phyloP scores from a whole-genome alignment of 2,329 filamentous ascomycete species.

The Verticillium albo-atrum region DNA sequence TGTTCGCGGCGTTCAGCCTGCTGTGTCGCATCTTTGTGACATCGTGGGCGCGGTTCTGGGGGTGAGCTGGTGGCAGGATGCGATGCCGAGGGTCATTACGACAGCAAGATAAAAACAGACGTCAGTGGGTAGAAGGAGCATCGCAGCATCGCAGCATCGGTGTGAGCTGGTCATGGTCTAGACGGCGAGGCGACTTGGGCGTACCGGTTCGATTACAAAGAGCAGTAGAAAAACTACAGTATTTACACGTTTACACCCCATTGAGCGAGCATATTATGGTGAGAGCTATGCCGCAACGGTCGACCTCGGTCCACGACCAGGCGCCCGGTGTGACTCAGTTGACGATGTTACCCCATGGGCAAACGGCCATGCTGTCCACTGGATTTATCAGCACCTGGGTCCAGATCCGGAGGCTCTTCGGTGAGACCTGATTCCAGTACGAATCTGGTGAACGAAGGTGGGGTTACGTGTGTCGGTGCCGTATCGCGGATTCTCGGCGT shows the following conservation, averaged over 20 bases:
- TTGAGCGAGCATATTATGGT: too few relatives aligned
- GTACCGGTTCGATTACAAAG: neutral
- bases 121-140: neutral
- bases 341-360: neutral
- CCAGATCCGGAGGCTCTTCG: neutral
- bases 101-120: neutral
- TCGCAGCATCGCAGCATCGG: neutral
- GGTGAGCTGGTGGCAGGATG: neutral
- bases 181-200: neutral
- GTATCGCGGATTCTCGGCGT: neutral
- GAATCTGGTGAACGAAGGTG: neutral
- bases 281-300: too few relatives aligned
- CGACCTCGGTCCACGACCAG: too few relatives aligned
- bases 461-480: neutral
- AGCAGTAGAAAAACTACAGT: neutral
- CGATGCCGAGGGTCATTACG: neutral
- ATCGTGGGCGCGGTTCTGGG: constrained; percentile 9
- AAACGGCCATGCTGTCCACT: neutral
- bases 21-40: constrained; percentile 33
- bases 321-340: neutral
- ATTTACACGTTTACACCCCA: too few relatives aligned
- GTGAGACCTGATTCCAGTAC: neutral
- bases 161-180: neutral
- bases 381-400: neutral
- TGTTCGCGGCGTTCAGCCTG: constrained; percentile 40